Percentiles rank a stretch among this genome's conserved stretches.
phyloP scores from a whole-genome alignment of 1,139 yeast genomes.

The Pichia sp. region DNA sequence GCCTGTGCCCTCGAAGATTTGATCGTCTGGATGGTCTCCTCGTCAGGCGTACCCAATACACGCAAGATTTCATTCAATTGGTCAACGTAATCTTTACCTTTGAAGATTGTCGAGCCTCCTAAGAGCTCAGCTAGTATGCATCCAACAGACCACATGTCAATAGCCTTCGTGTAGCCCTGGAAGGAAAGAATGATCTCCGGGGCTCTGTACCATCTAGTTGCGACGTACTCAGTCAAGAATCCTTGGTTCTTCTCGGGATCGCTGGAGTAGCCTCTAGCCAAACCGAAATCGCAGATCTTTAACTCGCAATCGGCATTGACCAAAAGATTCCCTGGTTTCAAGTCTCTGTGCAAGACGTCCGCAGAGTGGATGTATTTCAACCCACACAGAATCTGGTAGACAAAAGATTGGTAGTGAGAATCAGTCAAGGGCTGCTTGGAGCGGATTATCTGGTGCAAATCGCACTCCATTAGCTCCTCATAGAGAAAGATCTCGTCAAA shows the following conservation, averaged over 20 bases:
- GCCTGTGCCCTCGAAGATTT: constrained; percentile 91
- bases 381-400: constrained; percentile 90
- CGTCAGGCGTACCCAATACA: constrained; percentile 87
- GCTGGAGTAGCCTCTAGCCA: constrained; percentile 90
- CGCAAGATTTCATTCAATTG: constrained; percentile 85
- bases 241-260: constrained; percentile 86
- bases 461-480: constrained; percentile 97
- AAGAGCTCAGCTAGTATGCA: constrained; percentile 90
- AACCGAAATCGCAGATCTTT: constrained; percentile 94
- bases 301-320: constrained; percentile 96
- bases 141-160: constrained; percentile 96
- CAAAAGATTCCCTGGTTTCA: constrained; percentile 88
- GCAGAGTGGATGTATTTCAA: constrained; percentile 93
- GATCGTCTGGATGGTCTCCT: constrained; percentile 73
- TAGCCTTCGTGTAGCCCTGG: constrained; percentile 91
- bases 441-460: constrained; percentile 92
- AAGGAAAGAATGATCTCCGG: constrained; percentile 95
- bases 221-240: constrained; percentile 92
- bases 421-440: constrained; percentile 93
- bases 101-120: constrained; percentile 88
- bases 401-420: constrained; percentile 88
- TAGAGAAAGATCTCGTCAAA: constrained; percentile 90
- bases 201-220: constrained; percentile 97
- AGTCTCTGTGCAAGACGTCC: constrained; percentile 88
- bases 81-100: constrained; percentile 94